Percentiles rank a stretch among this genome's conserved stretches.
phyloP scores from a whole-genome alignment of 2,329 filamentous ascomycete genomes.

The Pyricularia sp. region DNA sequence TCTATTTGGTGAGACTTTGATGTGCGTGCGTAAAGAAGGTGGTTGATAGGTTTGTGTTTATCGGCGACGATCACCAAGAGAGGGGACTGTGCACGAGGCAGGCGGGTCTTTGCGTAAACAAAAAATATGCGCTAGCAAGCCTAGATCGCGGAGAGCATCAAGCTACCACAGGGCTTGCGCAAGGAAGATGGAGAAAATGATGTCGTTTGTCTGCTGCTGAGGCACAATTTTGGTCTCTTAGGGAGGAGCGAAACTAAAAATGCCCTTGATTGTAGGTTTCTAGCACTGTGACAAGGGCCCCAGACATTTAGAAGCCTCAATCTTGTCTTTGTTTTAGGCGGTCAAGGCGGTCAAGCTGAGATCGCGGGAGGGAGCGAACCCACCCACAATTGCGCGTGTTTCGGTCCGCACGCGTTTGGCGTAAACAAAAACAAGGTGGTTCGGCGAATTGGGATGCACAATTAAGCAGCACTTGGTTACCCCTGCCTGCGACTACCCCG shows the following conservation, averaged over 20 bases:
- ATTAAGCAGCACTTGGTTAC: background rate
- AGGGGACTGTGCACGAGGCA: background rate
- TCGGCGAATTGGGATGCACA: background rate
- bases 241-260: background rate
- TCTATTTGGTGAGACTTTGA: background rate
- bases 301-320: background rate
- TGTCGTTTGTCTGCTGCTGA: background rate
- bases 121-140: background rate
- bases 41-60: background rate
- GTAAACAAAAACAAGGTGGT: background rate
- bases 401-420: background rate
- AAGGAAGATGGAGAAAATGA: background rate
- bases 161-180: background rate
- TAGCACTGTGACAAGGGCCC: background rate
- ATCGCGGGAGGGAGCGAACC: background rate
- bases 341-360: background rate
- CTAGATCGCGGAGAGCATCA: background rate
- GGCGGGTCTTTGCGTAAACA: background rate
- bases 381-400: background rate
- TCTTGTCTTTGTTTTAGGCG: background rate
- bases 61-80: background rate
- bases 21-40: background rate
- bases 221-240: background rate
- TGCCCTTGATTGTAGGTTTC: background rate
- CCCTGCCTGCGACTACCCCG: conserved; percentile 2